Evolutionary conservation across 2,329 filamentous ascomycete genomes (phyloP), one percentile per base, ranked within the genome.

Genomic region (Pseudogymnoascus sp.): DNA sequence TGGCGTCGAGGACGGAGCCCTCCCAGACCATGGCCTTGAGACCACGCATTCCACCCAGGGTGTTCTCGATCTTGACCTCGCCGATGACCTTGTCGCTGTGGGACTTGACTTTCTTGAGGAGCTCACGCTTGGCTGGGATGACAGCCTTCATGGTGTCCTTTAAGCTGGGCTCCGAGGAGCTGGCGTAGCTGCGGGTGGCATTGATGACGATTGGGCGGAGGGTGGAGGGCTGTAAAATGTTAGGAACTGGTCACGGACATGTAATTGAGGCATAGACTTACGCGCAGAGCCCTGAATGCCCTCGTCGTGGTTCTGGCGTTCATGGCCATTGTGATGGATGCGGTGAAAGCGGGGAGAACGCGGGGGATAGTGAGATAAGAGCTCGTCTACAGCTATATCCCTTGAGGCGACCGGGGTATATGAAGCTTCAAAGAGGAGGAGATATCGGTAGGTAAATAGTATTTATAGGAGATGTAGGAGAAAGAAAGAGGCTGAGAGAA

Each of bases 21-120:
- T 99, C 95, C 95, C 95, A 99, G 63, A 99, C 85, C 92, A 99
- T 97, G 69, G 93, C 90, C 80, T 96, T 97, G 69, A 99, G 85
- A 40, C 93, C 93, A 77, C 93, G 90, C 95, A 97, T 97, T 73
- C 95, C 95, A 71, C 95, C 95, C 70, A 97, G 86, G 21, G 91
- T 91, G 78, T 95, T 96, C 78, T 93, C 90, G 53, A 97, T 86
- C 82, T 93, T 96, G 77, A 97, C 87, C 72, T 96, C 90, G 64
- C 93, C 93, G 71, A 97, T 87, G 65, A 87, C 87, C 77, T 93
- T 95, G 72, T 87, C 85, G 62, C 85, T 83, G 75, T 93, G 86
- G 64, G 88, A 85, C 81, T 97, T 97, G 79, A 97, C 90, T 77
- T 93, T 90, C 79, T 96, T 95, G 71, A 97, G 80, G 19, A 97